Evolutionary conservation across 805 yeast genomes (phyloP), one percentile per base, ranked within the genome.

Genomic region (Dipodascus geniculatus): DNA sequence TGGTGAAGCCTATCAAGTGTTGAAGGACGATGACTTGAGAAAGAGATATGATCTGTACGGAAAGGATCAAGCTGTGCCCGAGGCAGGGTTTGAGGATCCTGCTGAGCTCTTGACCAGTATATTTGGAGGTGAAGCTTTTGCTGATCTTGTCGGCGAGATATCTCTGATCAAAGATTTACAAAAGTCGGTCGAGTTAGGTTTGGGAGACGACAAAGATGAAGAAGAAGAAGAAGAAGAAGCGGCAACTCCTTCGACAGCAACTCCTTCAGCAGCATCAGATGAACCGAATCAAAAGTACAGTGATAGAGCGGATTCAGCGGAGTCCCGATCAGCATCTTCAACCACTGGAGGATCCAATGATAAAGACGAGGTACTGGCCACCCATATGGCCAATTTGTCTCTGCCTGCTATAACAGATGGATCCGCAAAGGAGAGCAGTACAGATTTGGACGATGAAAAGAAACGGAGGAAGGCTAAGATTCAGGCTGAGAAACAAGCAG

Each of bases 121-220:
- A 38, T 93, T 89, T 68, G 96, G 96, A 48, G 96, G 96, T 50
- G 95, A 85, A 54, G 95, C 93, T 1, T 89, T 90, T 68, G 77
- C 74, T 33, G 82, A 83, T 50, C 83, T 61, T 76, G 87, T 91
- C 61, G 99, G 99, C 3, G 96, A 93, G 65, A 71, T 89, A 57
- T 79, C 89, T 24, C 74, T 90, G 65, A 68, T 93, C 63, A 81
- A 80, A 61, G 95, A 89, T 60, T 70, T 93, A 65, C 77, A 84
- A 44, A 82, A 83, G 65, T 71, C 78, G 49, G 76, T 78, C 56
- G 81, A 78, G 55, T 63, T 78, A 54, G 72, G 71, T 38, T 74
- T 75, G 50, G 75, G 71, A 53, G 80, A 73, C 38, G 77, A 76
- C 33, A 67, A 65, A 33, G 73, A 71, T 23, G 71, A 65, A 48